Evolutionary conservation across 768 basidiomycete species (phyloP).

Genomic region (Lactarius vividus): DNA sequence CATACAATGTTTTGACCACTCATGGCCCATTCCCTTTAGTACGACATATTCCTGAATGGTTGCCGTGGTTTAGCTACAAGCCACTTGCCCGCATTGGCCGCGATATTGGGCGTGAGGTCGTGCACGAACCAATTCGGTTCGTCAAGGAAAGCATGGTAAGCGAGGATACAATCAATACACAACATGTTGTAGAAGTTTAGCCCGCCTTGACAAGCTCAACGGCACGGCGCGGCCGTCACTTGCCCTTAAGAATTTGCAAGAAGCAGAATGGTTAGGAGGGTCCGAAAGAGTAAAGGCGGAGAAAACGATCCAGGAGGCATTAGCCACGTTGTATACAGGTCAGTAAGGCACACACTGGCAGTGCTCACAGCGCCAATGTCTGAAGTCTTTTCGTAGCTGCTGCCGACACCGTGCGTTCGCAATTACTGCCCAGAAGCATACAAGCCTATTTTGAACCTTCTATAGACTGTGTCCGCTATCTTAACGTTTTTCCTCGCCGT

Average conservation of each 20-base stretch:
- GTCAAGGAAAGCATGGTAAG: slow-evolving; percentile 18
- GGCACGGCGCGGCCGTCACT: slow-evolving; percentile 16
- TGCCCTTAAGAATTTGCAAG: slow-evolving; percentile 2
- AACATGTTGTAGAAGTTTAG: neutral
- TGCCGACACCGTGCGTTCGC: slow-evolving; percentile 5
- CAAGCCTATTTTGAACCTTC: neutral
- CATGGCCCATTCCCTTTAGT: neutral
- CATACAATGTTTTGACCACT: neutral
- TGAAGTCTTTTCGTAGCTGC: slow-evolving; percentile 3
- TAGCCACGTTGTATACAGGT: slow-evolving; percentile 13
- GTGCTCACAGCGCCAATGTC: too few relatives aligned
- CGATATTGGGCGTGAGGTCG: neutral
- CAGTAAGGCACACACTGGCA: neutral
- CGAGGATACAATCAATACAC: neutral
- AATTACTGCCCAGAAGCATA: neutral
- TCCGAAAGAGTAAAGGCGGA: neutral
- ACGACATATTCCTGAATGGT: slow-evolving; percentile 11
- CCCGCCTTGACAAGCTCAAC: neutral
- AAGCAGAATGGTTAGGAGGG: neutral
- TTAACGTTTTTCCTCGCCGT: slow-evolving; percentile 32
- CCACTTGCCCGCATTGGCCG: neutral
- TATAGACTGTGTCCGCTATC: slow-evolving; percentile 28
- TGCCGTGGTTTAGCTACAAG: slow-evolving; percentile 17
- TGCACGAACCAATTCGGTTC: slow-evolving; percentile 2
- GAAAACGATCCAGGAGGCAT: neutral